These are phyloP conservation scores for Cytospora mali DNA, from an alignment of 2,329 filamentous ascomycete genomes.

Conservation along the genomic window DNA sequence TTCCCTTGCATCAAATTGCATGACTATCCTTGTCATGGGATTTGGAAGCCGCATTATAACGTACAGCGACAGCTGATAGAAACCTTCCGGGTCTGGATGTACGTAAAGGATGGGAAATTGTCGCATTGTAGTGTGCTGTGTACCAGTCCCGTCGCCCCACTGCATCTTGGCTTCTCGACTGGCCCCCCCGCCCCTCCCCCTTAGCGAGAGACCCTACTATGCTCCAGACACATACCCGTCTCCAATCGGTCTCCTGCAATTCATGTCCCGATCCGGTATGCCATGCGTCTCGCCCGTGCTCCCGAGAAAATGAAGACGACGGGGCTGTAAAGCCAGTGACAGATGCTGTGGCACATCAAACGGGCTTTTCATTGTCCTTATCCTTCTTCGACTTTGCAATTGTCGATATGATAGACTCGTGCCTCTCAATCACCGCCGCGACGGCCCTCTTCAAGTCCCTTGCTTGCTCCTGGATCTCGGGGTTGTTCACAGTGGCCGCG, in stretches of 20 bases:
- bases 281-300: not conserved
- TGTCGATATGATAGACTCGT: conserved; percentile 26
- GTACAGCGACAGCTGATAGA: not conserved
- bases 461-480: conserved; percentile 28
- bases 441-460: conserved; percentile 25
- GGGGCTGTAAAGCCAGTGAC: not conserved
- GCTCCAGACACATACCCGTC: not conserved
- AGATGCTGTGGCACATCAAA: conserved; percentile 4
- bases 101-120: not conserved
- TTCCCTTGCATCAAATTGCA: no score
- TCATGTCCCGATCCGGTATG: not conserved
- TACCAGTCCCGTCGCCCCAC: not conserved
- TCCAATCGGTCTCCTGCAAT: not conserved
- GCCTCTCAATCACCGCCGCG: conserved; percentile 25
- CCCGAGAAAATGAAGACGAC: not conserved
- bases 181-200: no score
- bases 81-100: not conserved
- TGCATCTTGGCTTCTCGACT: no score
- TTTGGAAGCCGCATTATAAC: not conserved
- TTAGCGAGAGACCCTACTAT: not conserved
- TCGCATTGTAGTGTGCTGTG: not conserved
- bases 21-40: not conserved
- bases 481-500: conserved; percentile 23
- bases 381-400: conserved; percentile 28
- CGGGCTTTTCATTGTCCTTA: conserved; percentile 22